Base-by-base conservation (phyloP, 2,329 filamentous ascomycete species). In the Aspergillus fijiensis region DNA sequence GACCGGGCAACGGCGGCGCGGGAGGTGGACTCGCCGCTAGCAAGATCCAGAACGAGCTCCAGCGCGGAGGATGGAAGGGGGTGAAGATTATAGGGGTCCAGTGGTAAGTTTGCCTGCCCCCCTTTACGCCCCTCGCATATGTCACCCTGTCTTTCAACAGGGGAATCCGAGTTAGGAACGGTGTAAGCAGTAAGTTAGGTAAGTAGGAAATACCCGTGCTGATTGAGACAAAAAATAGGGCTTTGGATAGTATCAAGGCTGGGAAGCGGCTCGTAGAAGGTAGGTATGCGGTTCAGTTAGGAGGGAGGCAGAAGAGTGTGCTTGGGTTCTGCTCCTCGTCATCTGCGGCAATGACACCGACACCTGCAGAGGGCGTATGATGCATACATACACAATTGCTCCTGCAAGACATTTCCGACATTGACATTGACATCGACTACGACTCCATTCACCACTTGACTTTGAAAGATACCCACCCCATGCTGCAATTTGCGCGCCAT, bases 31-130 rank as follows among this genome's bases (percentile, higher is more conserved):
- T 97, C 6, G 86, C 92, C 4, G 87, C 85, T 1, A 82, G 83
- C 31, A 97, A 97, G 79, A 78, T 96, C 53, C 89, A 96, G 67
- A 90, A 85, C 74, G 93, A 96, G 78, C 89, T 96, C 58, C 76
- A 80, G 27, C 83, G 84, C 58, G 80, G 86, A 4, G 82, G 88
- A 23, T 90, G 90, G 11, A 86, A 85, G 63, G 86, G 84, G 27
- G 82, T 96, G 55, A 93, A 88, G 77, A 94, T 89, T 74, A 89
- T 97, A 57, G 86, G 83, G 55, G 90, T 88, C 27, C 89, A 96
- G 68, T 97, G 92, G 91, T 89, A 72, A 69, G 81, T 79, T 62
- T 33, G 49, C 42, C 59, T 39, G 56, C 55, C 62, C 48, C 60
- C 60, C 57, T 55, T 55, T 57, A 14, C 31, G 1, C 4, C 50